Evolutionary conservation across 2,329 filamentous ascomycete species (phyloP).

Genomic region (Microcyclosporella mali): DNA sequence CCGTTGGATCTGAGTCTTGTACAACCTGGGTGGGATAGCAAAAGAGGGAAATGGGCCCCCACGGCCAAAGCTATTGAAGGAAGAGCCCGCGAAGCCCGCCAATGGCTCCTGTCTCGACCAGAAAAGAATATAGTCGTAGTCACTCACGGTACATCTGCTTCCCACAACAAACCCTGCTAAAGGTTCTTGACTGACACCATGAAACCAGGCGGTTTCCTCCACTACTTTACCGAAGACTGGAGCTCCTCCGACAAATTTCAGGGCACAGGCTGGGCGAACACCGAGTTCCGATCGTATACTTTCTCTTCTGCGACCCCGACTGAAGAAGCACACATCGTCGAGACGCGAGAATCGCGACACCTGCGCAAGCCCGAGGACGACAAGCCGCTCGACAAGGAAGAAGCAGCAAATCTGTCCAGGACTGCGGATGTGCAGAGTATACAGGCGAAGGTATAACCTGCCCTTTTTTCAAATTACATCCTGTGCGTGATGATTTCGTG

Average conservation of each 20-base stretch:
- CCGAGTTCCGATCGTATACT: slow-evolving; percentile 47
- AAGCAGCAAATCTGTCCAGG: slow-evolving; percentile 5
- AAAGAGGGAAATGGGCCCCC: slow-evolving; percentile 47
- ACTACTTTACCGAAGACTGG: slow-evolving; percentile 82
- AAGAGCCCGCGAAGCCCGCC: slow-evolving; percentile 56
- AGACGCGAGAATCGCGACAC: slow-evolving; percentile 1
- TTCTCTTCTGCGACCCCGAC: slow-evolving; percentile 3
- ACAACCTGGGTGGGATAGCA: slow-evolving; percentile 62
- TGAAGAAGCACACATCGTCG: slow-evolving; percentile 5
- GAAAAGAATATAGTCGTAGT: slow-evolving; percentile 69
- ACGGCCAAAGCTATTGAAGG: slow-evolving; percentile 49
- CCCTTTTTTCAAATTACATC: background rate
- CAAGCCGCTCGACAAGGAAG: slow-evolving; percentile 8
- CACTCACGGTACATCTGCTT: slow-evolving; percentile 56
- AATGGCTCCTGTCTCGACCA: slow-evolving; percentile 47
- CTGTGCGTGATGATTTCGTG: too few species aligned
- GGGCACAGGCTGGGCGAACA: slow-evolving; percentile 67
- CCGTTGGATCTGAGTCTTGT: slow-evolving; percentile 61
- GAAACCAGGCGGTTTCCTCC: slow-evolving; percentile 57
- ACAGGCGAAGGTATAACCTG: slow-evolving; percentile 10
- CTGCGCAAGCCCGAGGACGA: slow-evolving; percentile 1
- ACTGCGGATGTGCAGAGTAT: slow-evolving; percentile 4
- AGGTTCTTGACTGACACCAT: background rate
- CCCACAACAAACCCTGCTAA: background rate
- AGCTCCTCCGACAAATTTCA: slow-evolving; percentile 48